Percentiles rank a stretch among this genome's conserved stretches.
phyloP scores from a whole-genome alignment of 2,329 filamentous ascomycete genomes.

The Aphanoascus verrucosus region DNA sequence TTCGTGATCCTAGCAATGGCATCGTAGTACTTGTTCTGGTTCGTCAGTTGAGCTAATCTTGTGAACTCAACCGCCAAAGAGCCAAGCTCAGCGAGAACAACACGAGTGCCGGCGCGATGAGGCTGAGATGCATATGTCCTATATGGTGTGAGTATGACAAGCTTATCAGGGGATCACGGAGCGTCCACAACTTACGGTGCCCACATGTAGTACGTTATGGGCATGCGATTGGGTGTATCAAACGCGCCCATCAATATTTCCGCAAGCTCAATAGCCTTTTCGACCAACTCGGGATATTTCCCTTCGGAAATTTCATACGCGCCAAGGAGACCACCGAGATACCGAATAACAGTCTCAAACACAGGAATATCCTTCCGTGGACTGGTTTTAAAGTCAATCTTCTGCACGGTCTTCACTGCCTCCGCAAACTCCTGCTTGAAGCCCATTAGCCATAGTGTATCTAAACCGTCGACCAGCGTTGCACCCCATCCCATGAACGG shows the following conservation, averaged over 20 bases:
- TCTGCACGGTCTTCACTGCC: constrained; percentile 42
- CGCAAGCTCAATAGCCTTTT: constrained; percentile 45
- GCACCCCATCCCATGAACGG: constrained; percentile 56
- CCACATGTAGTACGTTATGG: constrained; percentile 56
- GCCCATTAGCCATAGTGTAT: constrained; percentile 54
- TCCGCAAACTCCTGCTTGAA: constrained; percentile 47
- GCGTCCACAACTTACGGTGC: constrained; percentile 42
- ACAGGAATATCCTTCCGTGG: constrained; percentile 31
- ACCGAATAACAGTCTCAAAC: constrained; percentile 44
- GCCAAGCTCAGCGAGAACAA: constrained; percentile 29
- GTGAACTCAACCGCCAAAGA: constrained; percentile 35
- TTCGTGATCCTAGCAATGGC: constrained; percentile 29
- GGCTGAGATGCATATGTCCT: constrained; percentile 30
- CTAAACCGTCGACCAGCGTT: constrained; percentile 50
- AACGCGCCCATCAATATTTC: constrained; percentile 44
- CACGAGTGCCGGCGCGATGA: constrained; percentile 21
- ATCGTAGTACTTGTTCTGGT: constrained; percentile 31
- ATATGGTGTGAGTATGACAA: constrained; percentile 77
- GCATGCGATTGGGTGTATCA: constrained; percentile 25
- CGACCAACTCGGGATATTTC: constrained; percentile 42
- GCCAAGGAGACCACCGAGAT: constrained; percentile 44
- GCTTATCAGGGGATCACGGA: too few species aligned
- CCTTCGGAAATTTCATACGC: constrained; percentile 48
- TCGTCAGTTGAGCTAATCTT: constrained; percentile 31
- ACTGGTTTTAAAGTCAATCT: constrained; percentile 44